Percentiles rank a stretch among this genome's conserved stretches.
These are phyloP conservation scores for Talaromyces pinophilus DNA, from an alignment of 2,329 filamentous ascomycete species.

Conservation along the genomic window DNA sequence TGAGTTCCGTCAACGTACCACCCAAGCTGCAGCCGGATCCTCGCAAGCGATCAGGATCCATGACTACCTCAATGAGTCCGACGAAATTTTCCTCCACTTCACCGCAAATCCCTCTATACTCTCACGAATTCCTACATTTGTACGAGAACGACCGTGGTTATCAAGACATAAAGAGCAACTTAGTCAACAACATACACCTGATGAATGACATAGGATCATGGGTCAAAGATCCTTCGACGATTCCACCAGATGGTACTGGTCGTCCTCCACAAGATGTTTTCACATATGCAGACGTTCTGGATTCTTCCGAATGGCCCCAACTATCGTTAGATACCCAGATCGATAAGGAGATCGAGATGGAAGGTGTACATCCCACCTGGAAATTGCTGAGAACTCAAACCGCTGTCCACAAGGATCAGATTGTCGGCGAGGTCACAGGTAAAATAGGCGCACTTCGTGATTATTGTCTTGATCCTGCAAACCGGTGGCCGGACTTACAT, in stretches of 20 bases:
- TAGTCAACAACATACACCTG: slow-evolving; percentile 73
- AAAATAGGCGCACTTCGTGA: slow-evolving; percentile 72
- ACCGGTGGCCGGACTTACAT: slow-evolving; percentile 66
- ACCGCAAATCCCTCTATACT: slow-evolving; percentile 68
- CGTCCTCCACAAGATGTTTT: slow-evolving; percentile 68
- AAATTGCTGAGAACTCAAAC: slow-evolving; percentile 58
- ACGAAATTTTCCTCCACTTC: slow-evolving; percentile 58
- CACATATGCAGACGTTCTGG: slow-evolving; percentile 58
- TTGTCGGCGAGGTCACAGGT: slow-evolving; percentile 74
- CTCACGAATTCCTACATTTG: slow-evolving; percentile 71
- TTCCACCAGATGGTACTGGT: slow-evolving; percentile 68
- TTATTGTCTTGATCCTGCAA: slow-evolving; percentile 67
- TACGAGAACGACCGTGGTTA: slow-evolving; percentile 65
- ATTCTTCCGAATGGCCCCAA: slow-evolving; percentile 56
- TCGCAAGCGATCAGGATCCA: slow-evolving; percentile 63
- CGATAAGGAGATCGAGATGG: slow-evolving; percentile 49
- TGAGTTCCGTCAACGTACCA: slow-evolving; percentile 67
- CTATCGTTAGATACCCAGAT: slow-evolving; percentile 57
- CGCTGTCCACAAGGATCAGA: slow-evolving; percentile 53
- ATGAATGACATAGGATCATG: slow-evolving; percentile 74
- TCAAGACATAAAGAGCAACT: slow-evolving; percentile 68
- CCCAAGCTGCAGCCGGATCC: slow-evolving; percentile 64
- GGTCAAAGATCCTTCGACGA: slow-evolving; percentile 71
- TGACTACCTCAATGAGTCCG: slow-evolving; percentile 68
- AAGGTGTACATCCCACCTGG: slow-evolving; percentile 67